Evolutionary conservation across 2,329 filamentous ascomycete genomes (phyloP).

Genomic region (Cryphonectria radicalis): DNA sequence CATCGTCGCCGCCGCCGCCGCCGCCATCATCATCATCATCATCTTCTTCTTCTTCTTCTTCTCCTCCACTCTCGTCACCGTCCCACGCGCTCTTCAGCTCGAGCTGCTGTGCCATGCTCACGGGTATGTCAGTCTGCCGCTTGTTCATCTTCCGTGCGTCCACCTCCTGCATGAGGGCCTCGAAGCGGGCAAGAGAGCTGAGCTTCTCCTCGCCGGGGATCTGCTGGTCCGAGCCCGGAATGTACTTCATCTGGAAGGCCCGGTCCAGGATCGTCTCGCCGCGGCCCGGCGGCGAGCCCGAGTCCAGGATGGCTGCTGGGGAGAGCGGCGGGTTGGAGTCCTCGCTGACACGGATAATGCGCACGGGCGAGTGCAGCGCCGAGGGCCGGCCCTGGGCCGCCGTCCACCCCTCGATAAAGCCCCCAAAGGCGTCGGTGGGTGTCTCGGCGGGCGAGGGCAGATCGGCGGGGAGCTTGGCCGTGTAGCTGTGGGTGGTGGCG

Average conservation of each 20-base stretch:
- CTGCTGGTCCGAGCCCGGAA: constrained; percentile 61
- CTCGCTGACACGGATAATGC: constrained; percentile 56
- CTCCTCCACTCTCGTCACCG: constrained; percentile 51
- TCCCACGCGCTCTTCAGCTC: constrained; percentile 57
- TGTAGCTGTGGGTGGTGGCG: constrained; percentile 53
- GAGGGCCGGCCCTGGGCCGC: constrained; percentile 63
- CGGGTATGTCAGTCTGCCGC: constrained; percentile 38
- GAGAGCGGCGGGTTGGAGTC: constrained; percentile 50
- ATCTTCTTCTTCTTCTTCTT: constrained; percentile 37
- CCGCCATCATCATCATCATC: constrained; percentile 36
- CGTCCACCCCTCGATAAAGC: constrained; percentile 65
- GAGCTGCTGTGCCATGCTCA: constrained; percentile 37
- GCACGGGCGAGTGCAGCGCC: constrained; percentile 59
- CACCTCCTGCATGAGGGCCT: constrained; percentile 66
- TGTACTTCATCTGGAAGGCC: constrained; percentile 66
- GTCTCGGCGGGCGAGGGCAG: constrained; percentile 61
- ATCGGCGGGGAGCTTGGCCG: constrained; percentile 56
- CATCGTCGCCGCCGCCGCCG: constrained; percentile 39
- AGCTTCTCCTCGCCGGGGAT: constrained; percentile 64
- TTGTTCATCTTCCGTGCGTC: constrained; percentile 55
- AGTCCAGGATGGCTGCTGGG: constrained; percentile 43
- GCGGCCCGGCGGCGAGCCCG: constrained; percentile 56
- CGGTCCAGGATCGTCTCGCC: constrained; percentile 70
- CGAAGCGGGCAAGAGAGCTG: constrained; percentile 67
- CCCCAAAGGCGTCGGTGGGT: constrained; percentile 55